These are phyloP conservation scores for Sapria himalayana DNA, from an alignment of 345 rosid genomes.

Conservation along the genomic window DNA sequence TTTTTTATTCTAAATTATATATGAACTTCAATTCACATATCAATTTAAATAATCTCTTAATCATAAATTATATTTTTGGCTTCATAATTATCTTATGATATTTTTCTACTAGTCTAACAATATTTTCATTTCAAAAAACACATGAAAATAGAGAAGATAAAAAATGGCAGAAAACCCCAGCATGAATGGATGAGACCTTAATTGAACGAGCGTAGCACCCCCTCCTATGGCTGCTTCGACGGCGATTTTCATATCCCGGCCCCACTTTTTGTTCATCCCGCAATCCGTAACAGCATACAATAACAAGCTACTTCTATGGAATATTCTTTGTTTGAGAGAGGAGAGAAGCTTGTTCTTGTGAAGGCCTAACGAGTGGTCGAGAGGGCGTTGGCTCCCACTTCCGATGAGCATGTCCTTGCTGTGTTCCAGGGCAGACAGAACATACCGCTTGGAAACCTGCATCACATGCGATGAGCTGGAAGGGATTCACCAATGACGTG, in stretches of 20 bases:
- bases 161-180: no score
- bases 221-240: conserved; percentile 67
- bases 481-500: neutral
- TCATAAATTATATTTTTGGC: no score
- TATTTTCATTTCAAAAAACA: neutral
- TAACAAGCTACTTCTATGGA: conserved; percentile 48
- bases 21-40: no score
- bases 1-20: no score
- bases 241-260: conserved; percentile 34
- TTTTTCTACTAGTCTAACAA: no score
- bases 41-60: no score
- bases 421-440: conserved; percentile 39
- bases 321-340: conserved; percentile 13
- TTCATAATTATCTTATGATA: no score
- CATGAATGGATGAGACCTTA: no score
- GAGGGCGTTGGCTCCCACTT: conserved; percentile 78
- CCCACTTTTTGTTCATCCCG: conserved; percentile 67
- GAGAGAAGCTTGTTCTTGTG: conserved; percentile 19
- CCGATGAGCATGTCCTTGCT: conserved; percentile 73
- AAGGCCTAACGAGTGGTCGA: conserved; percentile 61
- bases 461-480: conserved; percentile 8
- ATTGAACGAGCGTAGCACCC: conserved; percentile 77
- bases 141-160: neutral
- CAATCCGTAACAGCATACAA: conserved; percentile 84
- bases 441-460: conserved; percentile 56